Percentiles rank a stretch among this genome's conserved stretches.
phyloP scores from a whole-genome alignment of 2,329 filamentous ascomycete species.

The Stagonosporopsis cucurbitacearum region DNA sequence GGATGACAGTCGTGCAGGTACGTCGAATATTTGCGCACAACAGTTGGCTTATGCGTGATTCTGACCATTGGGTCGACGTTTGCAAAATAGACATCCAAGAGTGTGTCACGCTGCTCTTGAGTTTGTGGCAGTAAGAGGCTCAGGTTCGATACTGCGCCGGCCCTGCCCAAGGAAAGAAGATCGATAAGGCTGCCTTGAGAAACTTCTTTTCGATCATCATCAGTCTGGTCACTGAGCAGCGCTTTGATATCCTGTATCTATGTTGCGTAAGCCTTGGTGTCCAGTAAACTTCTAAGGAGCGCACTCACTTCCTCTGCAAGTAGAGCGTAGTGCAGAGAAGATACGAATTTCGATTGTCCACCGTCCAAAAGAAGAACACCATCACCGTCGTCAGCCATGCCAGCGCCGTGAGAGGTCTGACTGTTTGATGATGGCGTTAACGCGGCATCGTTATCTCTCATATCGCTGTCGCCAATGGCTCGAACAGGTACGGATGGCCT shows the following conservation, averaged over 20 bases:
- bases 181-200: slow-evolving; percentile 42
- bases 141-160: slow-evolving; percentile 35
- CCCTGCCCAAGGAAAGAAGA: slow-evolving; percentile 43
- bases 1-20: slow-evolving; percentile 43
- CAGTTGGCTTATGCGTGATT: slow-evolving; percentile 45
- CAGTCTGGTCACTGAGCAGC: slow-evolving; percentile 40
- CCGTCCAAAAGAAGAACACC: slow-evolving; percentile 47
- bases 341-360: slow-evolving; percentile 49
- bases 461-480: slow-evolving; percentile 28
- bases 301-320: slow-evolving; percentile 47
- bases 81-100: slow-evolving; percentile 45
- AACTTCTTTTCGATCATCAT: slow-evolving; percentile 39
- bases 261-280: background rate
- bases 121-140: slow-evolving; percentile 38
- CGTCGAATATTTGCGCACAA: slow-evolving; percentile 36
- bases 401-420: slow-evolving; percentile 42
- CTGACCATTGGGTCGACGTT: slow-evolving; percentile 48
- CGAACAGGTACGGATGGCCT: slow-evolving; percentile 23
- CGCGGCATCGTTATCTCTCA: slow-evolving; percentile 31
- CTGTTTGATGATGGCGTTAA: slow-evolving; percentile 43
- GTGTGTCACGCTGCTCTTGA: slow-evolving; percentile 39
- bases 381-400: slow-evolving; percentile 46
- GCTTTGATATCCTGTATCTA: slow-evolving; percentile 51
- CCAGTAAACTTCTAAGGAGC: background rate
- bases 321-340: slow-evolving; percentile 50